Evolutionary conservation across 371 early-diverging fungal genomes (phyloP).

Genomic region (Nosema bombycis): DNA sequence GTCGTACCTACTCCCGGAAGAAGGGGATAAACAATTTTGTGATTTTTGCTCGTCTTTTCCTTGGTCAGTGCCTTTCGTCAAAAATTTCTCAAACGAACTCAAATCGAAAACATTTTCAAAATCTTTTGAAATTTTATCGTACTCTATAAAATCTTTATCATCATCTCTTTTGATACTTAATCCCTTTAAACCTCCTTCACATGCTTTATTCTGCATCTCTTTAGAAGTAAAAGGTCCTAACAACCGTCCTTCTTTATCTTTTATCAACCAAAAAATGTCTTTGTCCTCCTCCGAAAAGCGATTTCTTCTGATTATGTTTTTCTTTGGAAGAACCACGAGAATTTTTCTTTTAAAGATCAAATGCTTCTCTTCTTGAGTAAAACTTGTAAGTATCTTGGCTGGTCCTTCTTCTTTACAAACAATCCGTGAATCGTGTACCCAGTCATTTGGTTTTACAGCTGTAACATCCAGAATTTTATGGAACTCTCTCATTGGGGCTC

Average conservation of each 20-base stretch:
- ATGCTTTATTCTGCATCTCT: conserved; percentile 29
- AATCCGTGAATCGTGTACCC: conserved; percentile 11
- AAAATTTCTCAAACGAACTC: conserved; percentile 24
- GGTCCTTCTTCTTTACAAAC: background rate
- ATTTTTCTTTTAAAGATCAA: conserved; percentile 29
- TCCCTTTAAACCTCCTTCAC: background rate
- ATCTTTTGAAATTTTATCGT: conserved; percentile 28
- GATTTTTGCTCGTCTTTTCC: background rate
- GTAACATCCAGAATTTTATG: conserved; percentile 16
- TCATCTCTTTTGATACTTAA: conserved; percentile 47
- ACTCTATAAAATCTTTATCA: conserved; percentile 52
- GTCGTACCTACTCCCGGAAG: background rate
- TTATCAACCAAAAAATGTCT: conserved; percentile 37
- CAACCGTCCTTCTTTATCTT: background rate
- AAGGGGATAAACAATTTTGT: background rate
- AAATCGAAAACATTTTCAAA: conserved; percentile 30
- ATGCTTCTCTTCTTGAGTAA: conserved; percentile 34
- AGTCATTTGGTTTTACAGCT: conserved; percentile 22
- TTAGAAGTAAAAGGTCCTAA: conserved; percentile 52
- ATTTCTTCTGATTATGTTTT: conserved; percentile 6
- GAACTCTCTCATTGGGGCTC: conserved; percentile 21
- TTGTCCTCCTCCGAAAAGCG: background rate
- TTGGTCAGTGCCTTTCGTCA: background rate
- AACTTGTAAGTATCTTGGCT: conserved; percentile 17
- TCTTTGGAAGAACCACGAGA: conserved; percentile 12